Evolutionary conservation across 345 rosid genomes (phyloP).

Genomic region (Salix koriyanagi): DNA sequence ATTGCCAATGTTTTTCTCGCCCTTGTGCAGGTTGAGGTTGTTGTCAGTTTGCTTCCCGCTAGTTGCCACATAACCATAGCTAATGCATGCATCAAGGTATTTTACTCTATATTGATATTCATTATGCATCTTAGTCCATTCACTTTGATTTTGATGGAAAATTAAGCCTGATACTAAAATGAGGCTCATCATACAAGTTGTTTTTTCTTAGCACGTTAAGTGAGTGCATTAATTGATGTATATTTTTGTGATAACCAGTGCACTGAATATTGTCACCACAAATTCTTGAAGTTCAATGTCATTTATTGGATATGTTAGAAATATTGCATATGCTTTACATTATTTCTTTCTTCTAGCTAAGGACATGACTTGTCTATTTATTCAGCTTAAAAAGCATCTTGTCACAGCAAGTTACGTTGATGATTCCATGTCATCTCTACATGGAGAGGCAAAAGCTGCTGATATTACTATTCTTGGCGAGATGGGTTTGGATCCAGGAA

Average conservation of each 20-base stretch:
- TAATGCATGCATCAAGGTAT: slow-evolving; percentile 78
- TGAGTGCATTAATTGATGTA: too few species aligned
- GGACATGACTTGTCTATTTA: slow-evolving; percentile 2
- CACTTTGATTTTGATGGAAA: background rate
- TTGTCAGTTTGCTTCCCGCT: slow-evolving; percentile 77
- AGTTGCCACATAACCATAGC: slow-evolving; percentile 67
- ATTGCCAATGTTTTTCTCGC: background rate
- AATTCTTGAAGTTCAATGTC: background rate
- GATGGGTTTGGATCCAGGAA: slow-evolving; percentile 99
- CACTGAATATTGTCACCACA: background rate
- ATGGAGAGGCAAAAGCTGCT: slow-evolving; percentile 69
- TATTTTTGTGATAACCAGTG: too few species aligned
- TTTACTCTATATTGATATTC: background rate
- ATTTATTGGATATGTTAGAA: background rate
- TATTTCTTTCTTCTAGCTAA: slow-evolving; percentile 3
- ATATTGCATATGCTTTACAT: background rate
- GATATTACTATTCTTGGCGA: slow-evolving; percentile 89
- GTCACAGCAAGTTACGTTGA: slow-evolving; percentile 95
- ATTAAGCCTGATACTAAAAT: background rate
- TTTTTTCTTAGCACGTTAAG: too few species aligned
- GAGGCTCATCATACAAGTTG: background rate
- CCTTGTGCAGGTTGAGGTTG: slow-evolving; percentile 71
- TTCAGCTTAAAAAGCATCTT: slow-evolving; percentile 82
- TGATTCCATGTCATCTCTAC: slow-evolving; percentile 54
- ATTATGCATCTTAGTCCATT: background rate